Percentiles rank a stretch among this genome's conserved stretches.
These are phyloP conservation scores for Clonostachys sp. DNA, from an alignment of 2,329 filamentous ascomycete genomes.

Conservation along the genomic window DNA sequence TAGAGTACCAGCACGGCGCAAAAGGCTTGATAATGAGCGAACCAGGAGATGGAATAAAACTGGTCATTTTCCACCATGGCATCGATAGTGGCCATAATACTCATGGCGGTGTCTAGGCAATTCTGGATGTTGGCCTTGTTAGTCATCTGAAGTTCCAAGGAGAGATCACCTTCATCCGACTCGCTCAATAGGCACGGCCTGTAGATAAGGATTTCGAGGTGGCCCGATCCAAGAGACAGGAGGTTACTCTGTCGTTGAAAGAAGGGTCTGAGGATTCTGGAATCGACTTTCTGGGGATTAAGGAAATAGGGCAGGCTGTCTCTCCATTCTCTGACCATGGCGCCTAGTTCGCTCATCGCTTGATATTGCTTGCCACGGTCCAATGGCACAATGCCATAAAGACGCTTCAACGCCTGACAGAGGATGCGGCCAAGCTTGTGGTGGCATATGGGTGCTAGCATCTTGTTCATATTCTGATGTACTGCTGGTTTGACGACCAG, in stretches of 20 bases:
- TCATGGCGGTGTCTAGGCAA: too few relatives aligned
- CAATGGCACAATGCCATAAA: not conserved
- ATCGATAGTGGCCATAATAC: too few relatives aligned
- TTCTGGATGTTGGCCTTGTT: too few relatives aligned
- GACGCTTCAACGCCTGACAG: not conserved
- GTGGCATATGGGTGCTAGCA: not conserved
- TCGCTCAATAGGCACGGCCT: not conserved
- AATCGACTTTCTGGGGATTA: not conserved
- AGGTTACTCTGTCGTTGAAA: not conserved
- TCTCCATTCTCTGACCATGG: not conserved
- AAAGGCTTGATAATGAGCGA: too few relatives aligned
- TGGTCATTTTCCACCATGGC: too few relatives aligned
- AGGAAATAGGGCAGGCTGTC: not conserved
- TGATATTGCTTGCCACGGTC: not conserved
- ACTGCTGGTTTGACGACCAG: not conserved
- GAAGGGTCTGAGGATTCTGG: not conserved
- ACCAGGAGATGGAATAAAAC: too few relatives aligned
- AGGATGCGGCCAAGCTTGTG: not conserved
- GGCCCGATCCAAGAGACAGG: not conserved
- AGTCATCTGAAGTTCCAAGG: too few relatives aligned
- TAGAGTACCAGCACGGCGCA: too few relatives aligned
- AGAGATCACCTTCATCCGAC: too few relatives aligned
- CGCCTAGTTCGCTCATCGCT: not conserved
- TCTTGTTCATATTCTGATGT: not conserved
- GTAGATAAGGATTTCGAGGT: not conserved